phyloP scores from a whole-genome alignment of 2,329 filamentous ascomycete species.

The Dryadomyces quercivorus region DNA sequence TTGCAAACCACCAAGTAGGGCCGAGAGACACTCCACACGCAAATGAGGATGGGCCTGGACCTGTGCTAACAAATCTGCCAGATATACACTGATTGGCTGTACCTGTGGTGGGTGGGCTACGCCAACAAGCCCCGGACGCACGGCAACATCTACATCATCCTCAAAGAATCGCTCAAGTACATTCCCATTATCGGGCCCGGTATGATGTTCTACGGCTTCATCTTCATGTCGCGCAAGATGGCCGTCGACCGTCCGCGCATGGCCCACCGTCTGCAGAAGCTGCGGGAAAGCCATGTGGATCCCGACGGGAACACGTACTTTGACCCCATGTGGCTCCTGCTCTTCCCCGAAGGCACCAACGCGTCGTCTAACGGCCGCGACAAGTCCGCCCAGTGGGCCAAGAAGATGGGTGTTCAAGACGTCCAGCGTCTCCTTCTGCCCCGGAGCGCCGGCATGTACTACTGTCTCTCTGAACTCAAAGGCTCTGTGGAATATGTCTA shows the following conservation, averaged over 20 bases:
- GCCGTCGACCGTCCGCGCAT: conserved; percentile 65
- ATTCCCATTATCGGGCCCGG: conserved; percentile 70
- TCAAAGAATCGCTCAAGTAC: conserved; percentile 76
- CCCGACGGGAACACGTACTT: conserved; percentile 42
- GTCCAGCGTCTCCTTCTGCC: conserved; percentile 65
- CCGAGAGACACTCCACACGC: no score
- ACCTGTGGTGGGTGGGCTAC: conserved; percentile 91
- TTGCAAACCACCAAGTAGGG: conserved; percentile 70
- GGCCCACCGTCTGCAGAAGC: conserved; percentile 57
- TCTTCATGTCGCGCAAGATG: conserved; percentile 88
- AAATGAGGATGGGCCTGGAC: not conserved
- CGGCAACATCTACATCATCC: conserved; percentile 78
- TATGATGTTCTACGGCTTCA: conserved; percentile 80
- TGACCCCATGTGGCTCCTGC: conserved; percentile 80
- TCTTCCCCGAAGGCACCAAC: conserved; percentile 85
- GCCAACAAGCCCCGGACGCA: conserved; percentile 64
- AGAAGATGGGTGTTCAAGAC: conserved; percentile 62
- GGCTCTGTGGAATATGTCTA: conserved; percentile 72
- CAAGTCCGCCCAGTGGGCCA: conserved; percentile 63
- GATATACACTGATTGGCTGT: conserved; percentile 87
- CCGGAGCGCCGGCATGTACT: conserved; percentile 68
- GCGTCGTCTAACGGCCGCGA: conserved; percentile 56
- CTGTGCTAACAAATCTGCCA: conserved; percentile 18
- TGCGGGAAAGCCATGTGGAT: conserved; percentile 45
- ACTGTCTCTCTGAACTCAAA: conserved; percentile 65